These are phyloP conservation scores for Candida gigantensis DNA, from an alignment of 1,139 yeast genomes.

Conservation along the genomic window DNA sequence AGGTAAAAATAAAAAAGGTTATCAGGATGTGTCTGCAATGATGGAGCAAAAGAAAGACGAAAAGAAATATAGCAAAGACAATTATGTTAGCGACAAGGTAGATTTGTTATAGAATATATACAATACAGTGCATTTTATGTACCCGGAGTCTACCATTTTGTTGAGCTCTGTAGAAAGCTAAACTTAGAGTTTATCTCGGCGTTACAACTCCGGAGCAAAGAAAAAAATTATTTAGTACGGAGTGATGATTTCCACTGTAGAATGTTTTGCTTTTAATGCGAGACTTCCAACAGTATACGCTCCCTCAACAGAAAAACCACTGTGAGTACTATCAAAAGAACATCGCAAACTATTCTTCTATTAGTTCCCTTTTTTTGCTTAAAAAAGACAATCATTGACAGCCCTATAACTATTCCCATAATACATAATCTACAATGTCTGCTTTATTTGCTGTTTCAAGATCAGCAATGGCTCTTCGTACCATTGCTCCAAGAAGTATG, in stretches of 20 bases:
- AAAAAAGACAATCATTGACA: no score
- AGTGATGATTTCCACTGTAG: no score
- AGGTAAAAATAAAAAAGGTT: constrained; percentile 24
- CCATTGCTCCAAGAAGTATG: constrained; percentile 17
- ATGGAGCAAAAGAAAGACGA: constrained; percentile 8
- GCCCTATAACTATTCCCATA: neutral
- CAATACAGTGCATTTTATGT: neutral
- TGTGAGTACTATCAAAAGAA: constrained; percentile 4
- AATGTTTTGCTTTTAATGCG: no score
- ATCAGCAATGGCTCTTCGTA: constrained; percentile 27
- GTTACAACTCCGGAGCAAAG: constrained; percentile 5
- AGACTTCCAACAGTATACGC: no score
- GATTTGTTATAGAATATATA: constrained; percentile 6
- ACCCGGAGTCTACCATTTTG: no score
- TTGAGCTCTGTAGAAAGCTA: no score
- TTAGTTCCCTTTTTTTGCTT: neutral
- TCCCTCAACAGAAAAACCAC: no score
- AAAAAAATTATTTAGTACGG: no score
- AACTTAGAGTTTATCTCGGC: no score
- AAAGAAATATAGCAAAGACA: constrained; percentile 8
- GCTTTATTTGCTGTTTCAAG: constrained; percentile 38
- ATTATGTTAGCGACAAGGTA: constrained; percentile 11
- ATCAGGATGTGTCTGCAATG: constrained; percentile 31
- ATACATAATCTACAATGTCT: no score
- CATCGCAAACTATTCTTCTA: neutral